Evolutionary conservation across 139 green algal genomes (phyloP).

Genomic region (Chlamydomonas sphaeroides): DNA sequence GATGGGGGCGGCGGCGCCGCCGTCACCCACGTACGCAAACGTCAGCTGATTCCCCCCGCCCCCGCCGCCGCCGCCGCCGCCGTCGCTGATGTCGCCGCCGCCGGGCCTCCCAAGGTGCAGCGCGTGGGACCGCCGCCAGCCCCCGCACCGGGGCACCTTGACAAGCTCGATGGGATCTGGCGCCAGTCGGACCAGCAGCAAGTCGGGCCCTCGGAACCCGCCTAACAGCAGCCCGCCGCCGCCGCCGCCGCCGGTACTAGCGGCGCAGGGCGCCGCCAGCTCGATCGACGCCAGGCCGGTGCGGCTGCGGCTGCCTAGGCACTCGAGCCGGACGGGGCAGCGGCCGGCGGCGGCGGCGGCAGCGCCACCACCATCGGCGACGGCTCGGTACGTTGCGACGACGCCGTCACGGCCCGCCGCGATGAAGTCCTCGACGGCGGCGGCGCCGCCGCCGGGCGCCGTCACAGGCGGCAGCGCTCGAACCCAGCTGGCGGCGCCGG

Average conservation of each 20-base stretch:
- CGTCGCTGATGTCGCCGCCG: not conserved
- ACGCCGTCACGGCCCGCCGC: conserved; percentile 27
- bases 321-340: not conserved
- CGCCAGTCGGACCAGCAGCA: not conserved
- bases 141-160: conserved; percentile 1
- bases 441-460: too few relatives aligned
- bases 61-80: not conserved
- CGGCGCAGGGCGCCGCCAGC: not conserved
- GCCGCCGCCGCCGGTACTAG: not conserved
- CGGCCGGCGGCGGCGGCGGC: not conserved
- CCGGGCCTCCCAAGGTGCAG: not conserved
- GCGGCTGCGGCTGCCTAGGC: conserved; percentile 1
- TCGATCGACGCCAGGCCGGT: conserved; percentile 27
- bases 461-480: not conserved
- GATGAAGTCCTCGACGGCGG: not conserved
- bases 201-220: conserved; percentile 10
- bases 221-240: not conserved
- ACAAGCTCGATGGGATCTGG: conserved; percentile 17
- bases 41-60: not conserved
- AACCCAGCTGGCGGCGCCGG: conserved; percentile 26
- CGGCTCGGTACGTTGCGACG: not conserved
- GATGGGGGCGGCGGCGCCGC: not conserved
- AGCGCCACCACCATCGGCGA: not conserved
- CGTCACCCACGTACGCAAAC: not conserved
- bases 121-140: conserved; percentile 26